A percentile compares a stretch with the other conserved stretches of the same genome.
Conservation (phyloP, 2,329 filamentous ascomycete species). For the Diaporthe vexans region DNA sequence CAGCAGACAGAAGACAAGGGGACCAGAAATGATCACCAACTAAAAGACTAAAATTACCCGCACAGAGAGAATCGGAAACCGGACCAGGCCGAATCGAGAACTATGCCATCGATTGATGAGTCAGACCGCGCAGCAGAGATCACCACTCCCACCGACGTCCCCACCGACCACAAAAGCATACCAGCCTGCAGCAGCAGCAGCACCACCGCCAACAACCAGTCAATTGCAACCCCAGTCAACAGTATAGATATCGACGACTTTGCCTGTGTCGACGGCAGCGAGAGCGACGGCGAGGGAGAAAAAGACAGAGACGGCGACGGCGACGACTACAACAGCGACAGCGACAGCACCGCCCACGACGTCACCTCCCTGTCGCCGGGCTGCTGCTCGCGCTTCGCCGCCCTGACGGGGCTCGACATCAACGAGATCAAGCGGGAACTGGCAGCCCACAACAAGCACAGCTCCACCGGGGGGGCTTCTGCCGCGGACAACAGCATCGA, state of each 20-base stretch:
- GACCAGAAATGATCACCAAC: constrained; percentile 1
- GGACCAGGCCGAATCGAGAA: constrained; percentile 26
- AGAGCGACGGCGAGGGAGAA: constrained; percentile 5
- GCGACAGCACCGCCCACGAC: constrained; percentile 6
- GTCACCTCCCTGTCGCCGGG: constrained; percentile 38
- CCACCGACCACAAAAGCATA: too few relatives aligned
- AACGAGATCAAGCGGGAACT: constrained; percentile 40
- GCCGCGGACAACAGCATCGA: constrained; percentile 5
- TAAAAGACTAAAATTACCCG: neutral
- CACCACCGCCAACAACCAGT: neutral
- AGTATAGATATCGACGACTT: constrained; percentile 39
- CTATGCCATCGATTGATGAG: constrained; percentile 39
- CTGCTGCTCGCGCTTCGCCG: constrained; percentile 41
- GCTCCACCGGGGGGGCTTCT: too few relatives aligned
- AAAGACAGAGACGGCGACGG: neutral
- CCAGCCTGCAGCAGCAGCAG: neutral
- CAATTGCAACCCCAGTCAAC: neutral
- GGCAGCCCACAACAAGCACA: constrained; percentile 10
- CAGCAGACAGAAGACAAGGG: neutral
- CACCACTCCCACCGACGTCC: neutral
- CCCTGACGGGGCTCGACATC: constrained; percentile 39
- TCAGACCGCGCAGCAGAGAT: constrained; percentile 30
- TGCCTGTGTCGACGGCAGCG: constrained; percentile 28
- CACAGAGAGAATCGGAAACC: neutral
- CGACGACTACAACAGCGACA: neutral